Evolutionary conservation across 1,284 basidiomycete genomes (phyloP).

Genomic region (Moniliella sp.): DNA sequence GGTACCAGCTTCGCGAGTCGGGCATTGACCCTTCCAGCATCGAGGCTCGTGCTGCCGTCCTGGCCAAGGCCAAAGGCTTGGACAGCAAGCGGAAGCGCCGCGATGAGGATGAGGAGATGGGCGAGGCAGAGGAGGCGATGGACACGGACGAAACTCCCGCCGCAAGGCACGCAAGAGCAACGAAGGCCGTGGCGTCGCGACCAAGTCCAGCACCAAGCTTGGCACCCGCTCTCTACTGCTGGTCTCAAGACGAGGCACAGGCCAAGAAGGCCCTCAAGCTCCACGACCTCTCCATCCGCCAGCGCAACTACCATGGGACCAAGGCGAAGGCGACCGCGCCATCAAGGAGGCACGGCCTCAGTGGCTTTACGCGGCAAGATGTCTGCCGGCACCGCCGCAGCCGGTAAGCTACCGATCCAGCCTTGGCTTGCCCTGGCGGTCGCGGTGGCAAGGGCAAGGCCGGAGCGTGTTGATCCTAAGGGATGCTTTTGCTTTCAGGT

Average conservation of each 20-base stretch:
- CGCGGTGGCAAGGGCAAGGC: too few species aligned
- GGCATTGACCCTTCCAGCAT: slow-evolving; percentile 74
- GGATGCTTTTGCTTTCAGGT: too few species aligned
- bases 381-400: too few species aligned
- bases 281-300: slow-evolving; percentile 18
- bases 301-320: slow-evolving; percentile 20
- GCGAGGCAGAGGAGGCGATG: slow-evolving; percentile 5
- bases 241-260: slow-evolving; percentile 16
- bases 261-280: slow-evolving; percentile 20
- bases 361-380: too few species aligned
- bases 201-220: slow-evolving; percentile 17
- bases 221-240: too few species aligned
- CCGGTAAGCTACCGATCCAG: too few species aligned
- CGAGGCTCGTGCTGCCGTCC: slow-evolving; percentile 59
- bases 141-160: slow-evolving; percentile 28
- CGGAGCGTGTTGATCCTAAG: too few species aligned
- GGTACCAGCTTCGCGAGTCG: slow-evolving; percentile 57
- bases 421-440: too few species aligned
- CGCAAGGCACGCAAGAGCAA: neutral
- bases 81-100: slow-evolving; percentile 47
- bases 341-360: slow-evolving; percentile 24
- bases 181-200: neutral
- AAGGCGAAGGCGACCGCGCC: slow-evolving; percentile 25
- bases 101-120: slow-evolving; percentile 1
- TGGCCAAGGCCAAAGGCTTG: slow-evolving; percentile 50